Evolutionary conservation across 2,329 filamentous ascomycete species (phyloP), one percentile per base, ranked within the genome.

Genomic region (Fusarium brevicatenulatum): DNA sequence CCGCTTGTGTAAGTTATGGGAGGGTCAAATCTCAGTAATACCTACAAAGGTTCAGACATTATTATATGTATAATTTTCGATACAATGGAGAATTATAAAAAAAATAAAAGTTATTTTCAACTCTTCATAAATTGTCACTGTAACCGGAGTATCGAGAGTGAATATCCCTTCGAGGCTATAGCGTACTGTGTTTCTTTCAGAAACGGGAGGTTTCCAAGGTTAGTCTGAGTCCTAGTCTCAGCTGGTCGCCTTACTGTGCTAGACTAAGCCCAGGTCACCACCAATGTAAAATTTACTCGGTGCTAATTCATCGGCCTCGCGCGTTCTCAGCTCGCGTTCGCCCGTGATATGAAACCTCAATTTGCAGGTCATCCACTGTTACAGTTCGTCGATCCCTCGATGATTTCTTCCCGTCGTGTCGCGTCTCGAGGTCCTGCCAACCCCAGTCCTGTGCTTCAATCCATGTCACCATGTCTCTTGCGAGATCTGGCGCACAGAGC

Each of bases 401-500:
- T 61, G 66, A 65, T 63, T 68, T 52, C 63, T 60, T 70, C 57
- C 57, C 43, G 52, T 66, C 46, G 56, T 49, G 66, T 66, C 61
- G 66, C 53, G 57, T 64, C 66, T 66, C 69, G 61, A 72, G 60
- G 66, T 70, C 50, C 63, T 73, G 62, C 70, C 66, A 73, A 54
- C 66, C 76, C 60, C 66, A 61, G 72, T 71, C 70, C 72, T 58
- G 70, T 73, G 68, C 72, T 73, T 56, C 77, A 68, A 68, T 71
- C 76, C 71, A 74, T 77, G 73, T 67, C 71, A 76, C 59, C 66
- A 62, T 65, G 68, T 60, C 64, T 52, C 72, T 65, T 57, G 63
- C 65, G 65, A 78, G 76, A 77, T 78, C 76, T 78, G 63, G 65
- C 65, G 74, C 74, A 75, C 66, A 69, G 66, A 77, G 74, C 50